These are phyloP conservation scores for Aspergillus puulaauensis DNA, from an alignment of 2,329 filamentous ascomycete genomes.

Conservation along the genomic window DNA sequence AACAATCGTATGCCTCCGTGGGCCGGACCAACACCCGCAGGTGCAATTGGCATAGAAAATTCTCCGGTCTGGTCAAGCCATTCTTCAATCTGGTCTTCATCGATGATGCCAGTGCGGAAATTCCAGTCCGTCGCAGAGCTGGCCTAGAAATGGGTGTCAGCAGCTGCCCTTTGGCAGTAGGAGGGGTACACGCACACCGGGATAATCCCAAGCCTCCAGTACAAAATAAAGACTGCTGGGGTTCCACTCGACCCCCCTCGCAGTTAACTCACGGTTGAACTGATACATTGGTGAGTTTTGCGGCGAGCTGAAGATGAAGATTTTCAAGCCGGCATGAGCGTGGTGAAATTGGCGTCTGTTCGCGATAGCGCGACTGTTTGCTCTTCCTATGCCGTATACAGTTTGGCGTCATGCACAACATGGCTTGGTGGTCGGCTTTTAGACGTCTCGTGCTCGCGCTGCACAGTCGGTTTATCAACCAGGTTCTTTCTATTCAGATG, in stretches of 20 bases:
- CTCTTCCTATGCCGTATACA: background rate
- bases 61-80: background rate
- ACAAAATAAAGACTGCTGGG: background rate
- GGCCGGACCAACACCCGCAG: background rate
- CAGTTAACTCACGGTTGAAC: background rate
- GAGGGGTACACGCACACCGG: background rate
- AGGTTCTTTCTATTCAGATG: too few relatives aligned
- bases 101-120: background rate
- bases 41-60: background rate
- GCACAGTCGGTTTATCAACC: too few relatives aligned
- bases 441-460: background rate
- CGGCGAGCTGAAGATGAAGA: too few relatives aligned
- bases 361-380: background rate
- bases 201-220: background rate
- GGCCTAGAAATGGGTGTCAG: background rate
- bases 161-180: background rate
- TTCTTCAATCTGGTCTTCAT: background rate
- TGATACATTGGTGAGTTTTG: background rate
- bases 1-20: background rate
- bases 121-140: background rate
- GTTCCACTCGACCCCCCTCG: background rate
- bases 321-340: too few relatives aligned
- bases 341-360: background rate
- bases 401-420: background rate
- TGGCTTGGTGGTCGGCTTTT: background rate